A percentile compares a stretch with the other conserved stretches of the same genome.
Evolutionary conservation across 768 basidiomycete species (phyloP).

Genomic region (Podaxis pistillaris): DNA sequence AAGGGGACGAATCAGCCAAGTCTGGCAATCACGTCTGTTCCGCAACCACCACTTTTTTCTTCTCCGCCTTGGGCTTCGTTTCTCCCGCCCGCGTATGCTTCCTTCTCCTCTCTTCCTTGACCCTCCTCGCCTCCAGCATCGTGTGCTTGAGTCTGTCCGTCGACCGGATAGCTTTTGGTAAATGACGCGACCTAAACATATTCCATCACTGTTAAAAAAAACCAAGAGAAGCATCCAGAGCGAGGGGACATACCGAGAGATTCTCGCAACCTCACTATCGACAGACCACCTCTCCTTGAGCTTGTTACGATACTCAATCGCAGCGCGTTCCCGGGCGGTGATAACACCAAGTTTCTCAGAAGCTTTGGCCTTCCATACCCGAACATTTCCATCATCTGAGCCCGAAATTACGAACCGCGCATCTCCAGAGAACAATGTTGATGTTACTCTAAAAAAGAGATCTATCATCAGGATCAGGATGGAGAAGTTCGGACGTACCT

Average conservation of each 20-base stretch:
- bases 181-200: constrained; percentile 61
- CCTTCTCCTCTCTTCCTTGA: constrained; percentile 92
- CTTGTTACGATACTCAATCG: constrained; percentile 89
- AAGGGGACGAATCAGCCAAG: not conserved
- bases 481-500: constrained; percentile 43
- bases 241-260: constrained; percentile 63
- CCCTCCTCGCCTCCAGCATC: constrained; percentile 85
- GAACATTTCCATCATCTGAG: constrained; percentile 93
- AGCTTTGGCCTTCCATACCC: constrained; percentile 93
- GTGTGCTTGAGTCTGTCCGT: constrained; percentile 85
- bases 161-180: constrained; percentile 90
- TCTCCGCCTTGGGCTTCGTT: constrained; percentile 86
- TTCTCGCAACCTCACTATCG: constrained; percentile 76
- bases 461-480: not conserved
- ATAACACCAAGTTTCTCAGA: constrained; percentile 90
- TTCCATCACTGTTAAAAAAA: constrained; percentile 6
- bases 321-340: constrained; percentile 85
- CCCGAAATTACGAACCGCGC: constrained; percentile 89
- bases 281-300: constrained; percentile 88
- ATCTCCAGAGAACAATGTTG: constrained; percentile 85
- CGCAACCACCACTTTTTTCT: constrained; percentile 80
- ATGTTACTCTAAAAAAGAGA: constrained; percentile 65
- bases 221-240: constrained; percentile 4
- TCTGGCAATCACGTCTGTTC: constrained; percentile 59
- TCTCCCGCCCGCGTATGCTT: constrained; percentile 86